These are phyloP conservation scores for Saccharum spontaneum DNA, from an alignment of 176 grass and related monocot species.

Conservation along the genomic window DNA sequence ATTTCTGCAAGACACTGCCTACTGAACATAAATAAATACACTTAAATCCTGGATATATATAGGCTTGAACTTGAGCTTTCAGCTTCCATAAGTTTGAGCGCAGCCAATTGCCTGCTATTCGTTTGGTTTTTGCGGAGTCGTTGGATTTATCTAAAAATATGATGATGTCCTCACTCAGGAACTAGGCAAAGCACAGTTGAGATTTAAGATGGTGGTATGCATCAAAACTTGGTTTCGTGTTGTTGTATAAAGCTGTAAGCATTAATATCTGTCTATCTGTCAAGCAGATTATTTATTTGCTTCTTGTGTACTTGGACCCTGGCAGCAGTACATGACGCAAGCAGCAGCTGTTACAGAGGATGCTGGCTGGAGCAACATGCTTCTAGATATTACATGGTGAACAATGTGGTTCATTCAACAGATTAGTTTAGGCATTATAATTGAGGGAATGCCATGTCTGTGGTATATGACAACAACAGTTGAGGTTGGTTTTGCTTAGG, in stretches of 20 bases:
- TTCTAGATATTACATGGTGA: background rate
- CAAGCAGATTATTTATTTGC: background rate
- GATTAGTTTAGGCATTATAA: background rate
- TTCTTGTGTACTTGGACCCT: background rate
- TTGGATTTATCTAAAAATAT: slow-evolving; percentile 18
- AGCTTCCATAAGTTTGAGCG: background rate
- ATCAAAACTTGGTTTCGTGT: background rate
- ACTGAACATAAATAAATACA: background rate
- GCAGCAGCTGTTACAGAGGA: background rate
- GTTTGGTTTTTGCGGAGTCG: background rate
- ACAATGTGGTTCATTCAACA: background rate
- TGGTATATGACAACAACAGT: background rate
- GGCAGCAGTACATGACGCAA: background rate
- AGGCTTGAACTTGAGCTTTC: background rate
- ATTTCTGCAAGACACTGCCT: background rate
- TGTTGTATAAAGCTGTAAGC: background rate
- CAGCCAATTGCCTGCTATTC: slow-evolving; percentile 1
- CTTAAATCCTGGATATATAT: background rate
- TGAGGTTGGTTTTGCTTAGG: background rate
- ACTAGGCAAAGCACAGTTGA: background rate
- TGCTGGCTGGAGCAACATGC: background rate
- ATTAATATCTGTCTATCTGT: slow-evolving; percentile 3
- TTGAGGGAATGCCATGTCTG: background rate
- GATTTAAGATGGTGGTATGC: background rate
- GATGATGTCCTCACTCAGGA: background rate